These are phyloP conservation scores for Leishmania aethiopica DNA, from an alignment of 208 protist species.

Conservation along the genomic window DNA sequence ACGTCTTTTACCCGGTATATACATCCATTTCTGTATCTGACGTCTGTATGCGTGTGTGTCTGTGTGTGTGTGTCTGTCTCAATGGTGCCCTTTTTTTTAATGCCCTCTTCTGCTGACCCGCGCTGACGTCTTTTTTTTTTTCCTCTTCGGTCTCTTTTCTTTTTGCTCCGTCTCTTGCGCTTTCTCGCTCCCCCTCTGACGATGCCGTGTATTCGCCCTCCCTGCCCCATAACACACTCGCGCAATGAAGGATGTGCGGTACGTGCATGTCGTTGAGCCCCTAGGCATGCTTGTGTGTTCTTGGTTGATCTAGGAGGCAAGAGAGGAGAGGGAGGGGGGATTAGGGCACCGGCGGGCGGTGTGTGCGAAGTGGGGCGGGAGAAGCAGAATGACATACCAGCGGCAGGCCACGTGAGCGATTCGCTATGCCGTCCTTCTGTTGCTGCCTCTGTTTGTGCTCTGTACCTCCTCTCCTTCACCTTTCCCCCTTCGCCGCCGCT, in stretches of 20 bases:
- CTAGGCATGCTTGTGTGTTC: background rate
- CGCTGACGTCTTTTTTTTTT: background rate
- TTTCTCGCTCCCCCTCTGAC: background rate
- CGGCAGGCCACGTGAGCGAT: background rate
- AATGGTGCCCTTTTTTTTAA: background rate
- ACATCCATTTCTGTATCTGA: background rate
- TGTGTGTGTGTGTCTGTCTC: background rate
- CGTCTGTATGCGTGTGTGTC: background rate
- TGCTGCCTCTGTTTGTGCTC: background rate
- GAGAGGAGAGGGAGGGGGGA: background rate
- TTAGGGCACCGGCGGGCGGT: background rate
- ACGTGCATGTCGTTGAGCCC: background rate
- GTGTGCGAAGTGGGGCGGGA: background rate
- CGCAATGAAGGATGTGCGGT: background rate
- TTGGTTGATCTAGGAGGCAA: background rate
- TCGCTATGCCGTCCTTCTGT: background rate
- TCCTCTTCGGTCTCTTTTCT: background rate
- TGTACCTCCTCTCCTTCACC: background rate
- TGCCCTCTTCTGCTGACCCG: background rate
- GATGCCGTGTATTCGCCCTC: background rate
- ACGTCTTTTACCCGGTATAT: background rate
- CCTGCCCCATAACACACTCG: background rate
- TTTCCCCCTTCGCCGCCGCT: background rate
- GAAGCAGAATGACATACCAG: background rate
- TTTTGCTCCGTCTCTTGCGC: background rate